Evolutionary conservation across 805 yeast genomes (phyloP), one percentile per base, ranked within the genome.

Genomic region (Myxozyma sirexii): DNA sequence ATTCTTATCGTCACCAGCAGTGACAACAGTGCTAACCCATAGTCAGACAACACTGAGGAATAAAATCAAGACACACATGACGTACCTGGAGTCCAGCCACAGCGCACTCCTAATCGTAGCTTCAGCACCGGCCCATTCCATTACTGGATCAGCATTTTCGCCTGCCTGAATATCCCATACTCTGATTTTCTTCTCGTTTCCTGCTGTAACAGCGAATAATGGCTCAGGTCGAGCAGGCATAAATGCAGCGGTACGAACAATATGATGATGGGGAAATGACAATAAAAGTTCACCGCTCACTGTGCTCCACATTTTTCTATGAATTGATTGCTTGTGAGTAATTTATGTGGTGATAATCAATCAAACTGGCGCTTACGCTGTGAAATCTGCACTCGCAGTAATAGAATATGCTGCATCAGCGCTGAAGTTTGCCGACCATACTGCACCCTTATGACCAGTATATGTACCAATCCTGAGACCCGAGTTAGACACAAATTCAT

Each of bases 391-490:
- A 51, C 74, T 68, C 2, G 74, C 70, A 4, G 75, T 70, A 17
- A 68, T 63, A 4, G 71, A 71, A 24, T 50, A 53, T 5, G 38
- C 26, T 13, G 67, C 71, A 35, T 63, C 65, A 4, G 61, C 43
- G 46, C 68, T 65, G 47, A 72, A 54, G 13, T 69, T 60, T 10
- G 72, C 62, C 39, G 73, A 69, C 73, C 75, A 70, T 4, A 68
- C 69, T 2, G 76, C 72, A 2, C 75, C 75, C 54, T 71, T 71
- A 48, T 72, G 75, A 8, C 75, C 75, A 12, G 71, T 45, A 43
- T 65, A 72, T 1, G 75, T 71, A 27, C 75, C 75, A 13, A 72
- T 65, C 68, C 68, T 65, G n/a, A 37, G 15, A 38, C 2, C 12
- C 10, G 19, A 3, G 21, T 38, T 38, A 38, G 19, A 3, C 8